A percentile compares a stretch with the other conserved stretches of the same genome.
phyloP scores from a whole-genome alignment of 2,329 filamentous ascomycete species.

The Pezicula carpinea region DNA sequence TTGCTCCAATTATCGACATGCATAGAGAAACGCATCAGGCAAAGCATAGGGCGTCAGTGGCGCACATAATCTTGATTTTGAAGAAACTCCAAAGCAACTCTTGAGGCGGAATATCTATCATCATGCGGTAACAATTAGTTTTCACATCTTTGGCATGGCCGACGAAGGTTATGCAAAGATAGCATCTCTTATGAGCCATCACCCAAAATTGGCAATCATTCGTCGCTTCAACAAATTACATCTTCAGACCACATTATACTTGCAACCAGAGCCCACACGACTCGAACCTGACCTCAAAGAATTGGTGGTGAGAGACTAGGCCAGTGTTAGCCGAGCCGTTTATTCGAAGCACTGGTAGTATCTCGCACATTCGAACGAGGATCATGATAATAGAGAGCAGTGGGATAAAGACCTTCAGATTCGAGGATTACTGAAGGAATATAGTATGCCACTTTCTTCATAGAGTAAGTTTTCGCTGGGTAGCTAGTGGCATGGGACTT shows the following conservation, averaged over 20 bases:
- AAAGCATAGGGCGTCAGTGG: too few relatives aligned
- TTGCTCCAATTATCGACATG: too few relatives aligned
- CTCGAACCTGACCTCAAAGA: slow-evolving; percentile 18
- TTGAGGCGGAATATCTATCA: too few relatives aligned
- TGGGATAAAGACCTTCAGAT: slow-evolving; percentile 17
- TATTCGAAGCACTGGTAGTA: slow-evolving; percentile 18
- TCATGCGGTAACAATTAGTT: too few relatives aligned
- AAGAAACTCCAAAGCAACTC: too few relatives aligned
- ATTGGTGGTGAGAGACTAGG: slow-evolving; percentile 8
- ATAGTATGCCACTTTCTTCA: slow-evolving; percentile 14
- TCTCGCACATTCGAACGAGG: slow-evolving; percentile 7
- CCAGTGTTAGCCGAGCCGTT: slow-evolving; percentile 2
- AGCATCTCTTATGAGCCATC: slow-evolving; percentile 23
- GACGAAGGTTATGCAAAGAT: slow-evolving; percentile 22
- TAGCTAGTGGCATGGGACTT: too few relatives aligned
- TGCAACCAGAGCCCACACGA: slow-evolving; percentile 26
- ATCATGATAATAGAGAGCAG: slow-evolving; percentile 14
- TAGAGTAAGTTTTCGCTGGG: too few relatives aligned
- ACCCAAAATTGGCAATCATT: slow-evolving; percentile 22
- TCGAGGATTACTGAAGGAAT: slow-evolving; percentile 15
- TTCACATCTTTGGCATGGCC: too few relatives aligned
- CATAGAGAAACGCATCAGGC: too few relatives aligned
- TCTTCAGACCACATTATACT: slow-evolving; percentile 23
- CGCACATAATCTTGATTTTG: too few relatives aligned
- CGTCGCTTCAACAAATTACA: slow-evolving; percentile 25